Percentiles rank a stretch among this genome's conserved stretches.
Evolutionary conservation across 495 filamentous ascomycete species (phyloP).

Genomic region (Cercophora samala): DNA sequence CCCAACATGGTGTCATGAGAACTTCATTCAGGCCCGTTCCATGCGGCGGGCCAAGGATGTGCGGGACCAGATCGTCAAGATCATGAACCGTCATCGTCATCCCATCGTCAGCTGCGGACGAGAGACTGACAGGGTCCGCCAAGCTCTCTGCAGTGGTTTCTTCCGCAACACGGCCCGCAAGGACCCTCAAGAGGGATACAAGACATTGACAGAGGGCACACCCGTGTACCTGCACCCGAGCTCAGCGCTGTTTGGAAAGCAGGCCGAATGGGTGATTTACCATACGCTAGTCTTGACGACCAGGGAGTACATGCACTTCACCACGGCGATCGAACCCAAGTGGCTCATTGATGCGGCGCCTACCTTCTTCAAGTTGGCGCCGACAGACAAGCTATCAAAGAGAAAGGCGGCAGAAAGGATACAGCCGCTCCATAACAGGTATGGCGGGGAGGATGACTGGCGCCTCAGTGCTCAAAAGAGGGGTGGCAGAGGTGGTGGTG

Average conservation of each 20-base stretch:
- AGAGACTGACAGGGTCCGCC: slow-evolving; percentile 82
- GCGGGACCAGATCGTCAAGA: slow-evolving; percentile 82
- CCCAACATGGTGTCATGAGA: slow-evolving; percentile 93
- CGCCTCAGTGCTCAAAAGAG: slow-evolving; percentile 82
- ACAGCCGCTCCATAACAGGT: slow-evolving; percentile 90
- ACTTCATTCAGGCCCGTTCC: slow-evolving; percentile 89
- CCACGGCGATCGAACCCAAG: slow-evolving; percentile 89
- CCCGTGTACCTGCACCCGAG: slow-evolving; percentile 91
- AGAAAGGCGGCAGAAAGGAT: slow-evolving; percentile 92
- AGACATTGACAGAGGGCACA: slow-evolving; percentile 91
- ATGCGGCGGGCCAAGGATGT: slow-evolving; percentile 92
- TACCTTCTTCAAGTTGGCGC: slow-evolving; percentile 97
- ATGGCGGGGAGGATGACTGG: slow-evolving; percentile 85
- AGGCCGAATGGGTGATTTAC: slow-evolving; percentile 93
- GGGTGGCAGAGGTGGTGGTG: slow-evolving; percentile 84
- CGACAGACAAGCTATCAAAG: slow-evolving; percentile 82
- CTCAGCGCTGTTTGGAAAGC: slow-evolving; percentile 90
- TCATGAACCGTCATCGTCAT: slow-evolving; percentile 86
- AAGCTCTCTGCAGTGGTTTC: slow-evolving; percentile 88
- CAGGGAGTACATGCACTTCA: slow-evolving; percentile 96
- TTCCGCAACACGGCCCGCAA: slow-evolving; percentile 95
- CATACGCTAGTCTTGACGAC: slow-evolving; percentile 84
- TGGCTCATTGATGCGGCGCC: slow-evolving; percentile 88
- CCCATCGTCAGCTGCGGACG: slow-evolving; percentile 77
- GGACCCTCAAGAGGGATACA: slow-evolving; percentile 94